Base-by-base conservation (phyloP, 2,329 filamentous ascomycete species). In the Epichloe elymi region DNA sequence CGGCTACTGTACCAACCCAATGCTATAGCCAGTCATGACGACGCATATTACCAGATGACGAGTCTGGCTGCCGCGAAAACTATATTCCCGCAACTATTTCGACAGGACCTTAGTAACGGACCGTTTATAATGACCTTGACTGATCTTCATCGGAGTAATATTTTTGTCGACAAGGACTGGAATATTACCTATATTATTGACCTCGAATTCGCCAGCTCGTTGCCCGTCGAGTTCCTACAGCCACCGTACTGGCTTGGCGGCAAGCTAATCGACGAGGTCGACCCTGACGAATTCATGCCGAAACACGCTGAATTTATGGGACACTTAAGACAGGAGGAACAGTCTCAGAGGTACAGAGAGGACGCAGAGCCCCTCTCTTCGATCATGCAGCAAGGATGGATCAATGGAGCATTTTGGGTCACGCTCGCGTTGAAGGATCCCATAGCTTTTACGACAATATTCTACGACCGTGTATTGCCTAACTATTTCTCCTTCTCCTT, bases 141-240 rank as follows among this genome's bases (percentile, higher is more conserved):
- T 46, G 60, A 67, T 52, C 54, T 67, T 23, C 59, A 65, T 54
- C 56, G 51, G 50, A 65, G 61, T 46, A 65, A 67, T 46, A 63
- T 67, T 42, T 61, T 67, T 39, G 61, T 67, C 33, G 61, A 68
- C 48, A 51, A 63, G n/a, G 38, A 65, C 49, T 63, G 61, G 62
- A 65, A 66, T 49, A 59, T 66, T 43, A 63, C 59, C 44, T 57
- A 57, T 54, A 51, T 65, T 2, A 61, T 67, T 42, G 61, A 67
- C 50, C 57, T 62, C 50, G 63, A 66, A 54, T 66, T 60, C 58
- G 56, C 61, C 43, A 63, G 60, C 56, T 57, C 60, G 14, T 56
- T 58, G 48, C 63, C 63, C 43, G 38, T 57, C 30, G 63, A 67
- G 50, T 57, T 56, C 30, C 10, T 57, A n/a, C 49, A 52, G 11